Base-by-base conservation (phyloP, 2,329 filamentous ascomycete species). In the Paecilomyces sp. region DNA sequence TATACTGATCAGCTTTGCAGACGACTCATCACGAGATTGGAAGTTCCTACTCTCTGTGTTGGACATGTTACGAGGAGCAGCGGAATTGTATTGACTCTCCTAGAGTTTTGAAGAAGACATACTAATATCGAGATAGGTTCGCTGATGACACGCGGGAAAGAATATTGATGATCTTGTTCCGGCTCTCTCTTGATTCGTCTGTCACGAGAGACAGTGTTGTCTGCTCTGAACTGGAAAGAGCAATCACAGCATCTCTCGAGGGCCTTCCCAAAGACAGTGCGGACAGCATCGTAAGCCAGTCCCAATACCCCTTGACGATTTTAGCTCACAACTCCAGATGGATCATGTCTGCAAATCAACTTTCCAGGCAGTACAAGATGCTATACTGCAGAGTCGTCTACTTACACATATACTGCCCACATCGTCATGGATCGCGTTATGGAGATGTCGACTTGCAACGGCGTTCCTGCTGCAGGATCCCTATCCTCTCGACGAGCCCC, bases 401-500 rank as follows among this genome's bases (percentile, higher is more conserved):
- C 64, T 79, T 7, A 70, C 68, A 33, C 71, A 79, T 57, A 75
- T 79, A 22, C 61, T 72, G 13, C 75, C 77, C 22, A 71, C 69
- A 3, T 73, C 71, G 9, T 63, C 65, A 12, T 68, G 70, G 61
- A 71, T 76, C 25, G 71, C 74, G n/a, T 58, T 68, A n/a, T 63
- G 78, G n/a, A 69, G 77, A 54, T 74, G 72, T 50, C 72, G 73
- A 18, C 71, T 80, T 3, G 75, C 76, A 12, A 55, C 71, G 22
- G 66, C 72, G 9, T 77, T 76, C 57, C 61, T 77, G 34, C 65
- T 69, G 5, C 62, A 60, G n/a, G 67, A 69, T n/a, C 59, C 65
- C 11, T 61, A 64, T 1, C 66, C 66, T 1, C 66, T 76, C 12
- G 63, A 63, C 13, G 70, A 71, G 24, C 57, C 70, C 0, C 57